Conservation (phyloP, 768 basidiomycete genomes). For the Tricholoma saponaceum region DNA sequence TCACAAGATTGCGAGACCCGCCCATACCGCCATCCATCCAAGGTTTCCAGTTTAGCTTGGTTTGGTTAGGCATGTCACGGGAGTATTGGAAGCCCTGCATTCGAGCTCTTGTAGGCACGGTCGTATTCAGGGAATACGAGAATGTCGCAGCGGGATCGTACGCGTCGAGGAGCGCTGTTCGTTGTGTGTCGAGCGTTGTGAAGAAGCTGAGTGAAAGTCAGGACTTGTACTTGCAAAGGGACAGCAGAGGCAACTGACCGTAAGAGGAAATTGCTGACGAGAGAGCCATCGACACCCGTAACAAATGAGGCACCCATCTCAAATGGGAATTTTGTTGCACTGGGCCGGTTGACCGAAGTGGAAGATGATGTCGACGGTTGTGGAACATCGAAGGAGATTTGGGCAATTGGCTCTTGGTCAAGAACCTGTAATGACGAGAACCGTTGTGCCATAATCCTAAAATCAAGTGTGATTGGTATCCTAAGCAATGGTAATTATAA, state of each 20-base stretch:
- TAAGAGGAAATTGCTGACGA: constrained; percentile 76
- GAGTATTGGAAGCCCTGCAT: constrained; percentile 63
- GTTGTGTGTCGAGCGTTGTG: constrained; percentile 75
- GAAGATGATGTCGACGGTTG: constrained; percentile 40
- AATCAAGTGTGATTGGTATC: not conserved
- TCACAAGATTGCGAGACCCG: constrained; percentile 75
- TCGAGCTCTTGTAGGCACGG: constrained; percentile 74
- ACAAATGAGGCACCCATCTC: constrained; percentile 73
- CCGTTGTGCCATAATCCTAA: constrained; percentile 62
- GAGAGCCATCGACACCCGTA: constrained; percentile 61
- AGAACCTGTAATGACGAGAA: constrained; percentile 81
- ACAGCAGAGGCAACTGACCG: constrained; percentile 44
- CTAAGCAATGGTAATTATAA: not conserved
- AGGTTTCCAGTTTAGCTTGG: constrained; percentile 71
- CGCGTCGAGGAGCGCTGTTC: constrained; percentile 59
- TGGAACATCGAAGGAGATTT: constrained; percentile 78
- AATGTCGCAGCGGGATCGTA: constrained; percentile 90
- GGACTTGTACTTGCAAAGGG: constrained; percentile 4
- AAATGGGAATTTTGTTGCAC: constrained; percentile 72
- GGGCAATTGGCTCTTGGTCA: constrained; percentile 74
- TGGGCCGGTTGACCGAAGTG: constrained; percentile 39
- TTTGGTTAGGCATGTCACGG: constrained; percentile 74
- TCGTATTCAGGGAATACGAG: constrained; percentile 83
- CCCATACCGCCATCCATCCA: constrained; percentile 56
- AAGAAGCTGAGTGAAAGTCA: constrained; percentile 60